A percentile compares a stretch with the other conserved stretches of the same genome.
phyloP scores from a whole-genome alignment of 2,329 filamentous ascomycete species.

The Lachnellula arida region DNA sequence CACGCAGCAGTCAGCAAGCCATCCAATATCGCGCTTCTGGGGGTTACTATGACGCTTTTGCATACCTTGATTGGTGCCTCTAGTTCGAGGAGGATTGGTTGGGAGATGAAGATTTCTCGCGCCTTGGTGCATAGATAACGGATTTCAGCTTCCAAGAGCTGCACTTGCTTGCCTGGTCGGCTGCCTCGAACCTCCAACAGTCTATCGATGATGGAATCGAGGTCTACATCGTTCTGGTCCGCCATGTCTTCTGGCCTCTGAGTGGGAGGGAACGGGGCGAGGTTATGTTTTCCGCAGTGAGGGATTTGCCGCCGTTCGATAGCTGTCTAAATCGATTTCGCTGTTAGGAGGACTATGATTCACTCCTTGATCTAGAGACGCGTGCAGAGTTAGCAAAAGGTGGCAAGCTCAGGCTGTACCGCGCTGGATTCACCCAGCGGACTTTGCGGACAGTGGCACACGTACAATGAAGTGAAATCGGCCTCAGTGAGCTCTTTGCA shows the following conservation, averaged over 20 bases:
- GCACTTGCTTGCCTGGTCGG: constrained; percentile 96
- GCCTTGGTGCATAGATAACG: constrained; percentile 97
- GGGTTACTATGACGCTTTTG: background rate
- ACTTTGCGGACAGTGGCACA: constrained; percentile 9
- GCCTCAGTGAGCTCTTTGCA: constrained; percentile 30
- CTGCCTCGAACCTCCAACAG: constrained; percentile 96
- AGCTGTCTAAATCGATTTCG: constrained; percentile 19
- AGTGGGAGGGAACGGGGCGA: constrained; percentile 27
- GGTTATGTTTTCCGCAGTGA: constrained; percentile 28
- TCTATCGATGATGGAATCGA: constrained; percentile 99
- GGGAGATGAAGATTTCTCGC: constrained; percentile 98
- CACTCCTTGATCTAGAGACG: constrained; percentile 27
- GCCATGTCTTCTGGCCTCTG: constrained; percentile 51
- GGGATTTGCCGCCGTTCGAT: constrained; percentile 8
- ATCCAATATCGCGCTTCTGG: background rate
- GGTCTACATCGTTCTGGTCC: constrained; percentile 84
- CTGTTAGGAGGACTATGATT: constrained; percentile 31
- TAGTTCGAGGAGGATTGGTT: constrained; percentile 94
- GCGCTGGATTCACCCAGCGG: constrained; percentile 9
- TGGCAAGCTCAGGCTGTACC: constrained; percentile 14
- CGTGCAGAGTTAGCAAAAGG: constrained; percentile 21
- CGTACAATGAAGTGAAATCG: constrained; percentile 31
- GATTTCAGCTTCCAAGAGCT: constrained; percentile 94
- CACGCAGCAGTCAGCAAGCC: constrained; percentile 11
- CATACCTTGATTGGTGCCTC: constrained; percentile 97